Conservation (phyloP, 305 asterid genomes). For the Fraxinus xanthoxyloides region DNA sequence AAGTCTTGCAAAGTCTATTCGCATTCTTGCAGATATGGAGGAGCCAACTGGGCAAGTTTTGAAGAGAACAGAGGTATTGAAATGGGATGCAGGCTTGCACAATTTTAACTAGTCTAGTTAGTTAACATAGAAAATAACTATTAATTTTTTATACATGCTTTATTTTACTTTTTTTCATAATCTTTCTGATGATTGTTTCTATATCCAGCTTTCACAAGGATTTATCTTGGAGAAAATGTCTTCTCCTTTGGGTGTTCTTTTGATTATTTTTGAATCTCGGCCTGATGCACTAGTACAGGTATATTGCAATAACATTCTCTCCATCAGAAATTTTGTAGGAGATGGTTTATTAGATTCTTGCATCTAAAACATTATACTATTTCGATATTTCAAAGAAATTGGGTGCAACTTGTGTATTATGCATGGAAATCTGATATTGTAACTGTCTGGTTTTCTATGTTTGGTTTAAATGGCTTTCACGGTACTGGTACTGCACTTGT, state of each 20-base stretch:
- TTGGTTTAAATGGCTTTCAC: background rate
- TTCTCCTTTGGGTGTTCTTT: conserved; percentile 62
- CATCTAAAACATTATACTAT: background rate
- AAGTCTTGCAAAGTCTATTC: conserved; percentile 54
- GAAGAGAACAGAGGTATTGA: conserved; percentile 57
- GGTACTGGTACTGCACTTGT: background rate
- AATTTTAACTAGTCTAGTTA: background rate
- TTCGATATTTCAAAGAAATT: background rate
- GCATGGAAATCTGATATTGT: background rate
- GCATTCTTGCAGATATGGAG: conserved; percentile 59
- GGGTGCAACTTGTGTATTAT: background rate
- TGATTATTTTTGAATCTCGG: conserved; percentile 70
- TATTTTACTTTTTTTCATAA: background rate
- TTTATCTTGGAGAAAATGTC: conserved; percentile 59
- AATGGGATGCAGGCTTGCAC: background rate
- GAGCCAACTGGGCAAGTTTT: conserved; percentile 57
- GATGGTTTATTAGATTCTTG: background rate
- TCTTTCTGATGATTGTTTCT: conserved; percentile 10
- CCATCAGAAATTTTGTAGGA: background rate
- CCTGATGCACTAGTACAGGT: conserved; percentile 81
- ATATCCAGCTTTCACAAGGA: conserved; percentile 59
- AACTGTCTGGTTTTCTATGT: background rate
- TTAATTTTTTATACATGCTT: background rate
- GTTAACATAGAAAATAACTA: background rate
- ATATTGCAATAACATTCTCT: conserved; percentile 11